These are phyloP conservation scores for Tuber magnatum DNA, from an alignment of 495 filamentous ascomycete species.

Conservation along the genomic window DNA sequence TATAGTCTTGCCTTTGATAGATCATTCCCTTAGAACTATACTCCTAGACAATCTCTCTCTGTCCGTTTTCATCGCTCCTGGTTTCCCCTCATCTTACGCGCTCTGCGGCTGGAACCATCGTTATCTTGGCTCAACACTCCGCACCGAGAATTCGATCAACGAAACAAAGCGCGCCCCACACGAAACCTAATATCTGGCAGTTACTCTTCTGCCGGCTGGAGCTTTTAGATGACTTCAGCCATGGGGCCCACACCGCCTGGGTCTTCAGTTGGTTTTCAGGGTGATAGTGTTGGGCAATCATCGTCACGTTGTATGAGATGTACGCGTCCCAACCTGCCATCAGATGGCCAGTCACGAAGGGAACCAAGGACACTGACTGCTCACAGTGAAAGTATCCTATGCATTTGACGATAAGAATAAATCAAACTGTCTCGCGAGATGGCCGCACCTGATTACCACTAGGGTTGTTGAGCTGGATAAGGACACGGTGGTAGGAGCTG, in stretches of 20 bases:
- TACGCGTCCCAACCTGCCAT: slow-evolving; percentile 22
- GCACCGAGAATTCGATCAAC: background rate
- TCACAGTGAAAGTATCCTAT: slow-evolving; percentile 86
- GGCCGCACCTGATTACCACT: slow-evolving; percentile 71
- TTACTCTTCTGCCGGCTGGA: slow-evolving; percentile 25
- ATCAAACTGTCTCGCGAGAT: slow-evolving; percentile 84
- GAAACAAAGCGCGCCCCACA: background rate
- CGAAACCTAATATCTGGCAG: slow-evolving; percentile 21
- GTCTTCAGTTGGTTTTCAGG: slow-evolving; percentile 23
- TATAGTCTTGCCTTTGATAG: slow-evolving; percentile 6
- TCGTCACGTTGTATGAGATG: slow-evolving; percentile 27
- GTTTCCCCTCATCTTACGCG: slow-evolving; percentile 17
- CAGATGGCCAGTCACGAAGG: slow-evolving; percentile 17
- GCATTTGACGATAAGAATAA: slow-evolving; percentile 87
- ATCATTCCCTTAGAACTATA: background rate
- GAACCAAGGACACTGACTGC: slow-evolving; percentile 16
- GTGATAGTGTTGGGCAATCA: slow-evolving; percentile 23
- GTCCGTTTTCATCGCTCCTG: background rate
- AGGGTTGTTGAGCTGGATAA: slow-evolving; percentile 76
- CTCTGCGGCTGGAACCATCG: background rate
- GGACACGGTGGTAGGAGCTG: slow-evolving; percentile 68
- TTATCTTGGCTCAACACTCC: background rate
- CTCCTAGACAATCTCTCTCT: background rate
- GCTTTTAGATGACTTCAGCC: slow-evolving; percentile 34
- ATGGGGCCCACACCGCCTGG: slow-evolving; percentile 31